Evolutionary conservation across 179 eudicot genomes (phyloP).

Genomic region (Silene vulgaris): DNA sequence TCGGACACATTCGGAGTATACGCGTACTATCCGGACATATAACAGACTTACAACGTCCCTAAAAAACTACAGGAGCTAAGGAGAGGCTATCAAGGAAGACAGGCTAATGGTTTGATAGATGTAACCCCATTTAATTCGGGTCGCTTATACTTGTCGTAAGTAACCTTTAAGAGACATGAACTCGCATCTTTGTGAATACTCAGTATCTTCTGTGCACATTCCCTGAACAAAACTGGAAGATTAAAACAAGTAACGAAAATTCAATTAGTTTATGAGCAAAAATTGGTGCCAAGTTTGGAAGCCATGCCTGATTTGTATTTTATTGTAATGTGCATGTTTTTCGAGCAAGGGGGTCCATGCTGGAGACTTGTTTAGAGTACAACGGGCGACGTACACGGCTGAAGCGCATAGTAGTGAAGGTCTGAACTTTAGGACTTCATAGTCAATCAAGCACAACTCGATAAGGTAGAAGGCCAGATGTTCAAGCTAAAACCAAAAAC

Average conservation of each 20-base stretch:
- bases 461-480: slow-evolving; percentile 88
- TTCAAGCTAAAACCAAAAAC: slow-evolving; percentile 50
- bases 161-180: slow-evolving; percentile 46
- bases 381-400: slow-evolving; percentile 78
- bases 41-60: background rate
- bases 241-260: background rate
- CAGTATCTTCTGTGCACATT: slow-evolving; percentile 67
- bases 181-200: slow-evolving; percentile 65
- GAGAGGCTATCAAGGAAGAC: slow-evolving; percentile 39
- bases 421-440: slow-evolving; percentile 69
- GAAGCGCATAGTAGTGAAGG: slow-evolving; percentile 86
- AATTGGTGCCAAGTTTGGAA: background rate
- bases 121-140: slow-evolving; percentile 49
- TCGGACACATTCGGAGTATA: too few species aligned
- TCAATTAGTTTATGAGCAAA: background rate
- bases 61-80: slow-evolving; percentile 4
- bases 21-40: too few species aligned
- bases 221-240: slow-evolving; percentile 36
- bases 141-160: slow-evolving; percentile 56
- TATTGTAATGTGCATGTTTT: slow-evolving; percentile 55
- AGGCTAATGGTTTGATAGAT: slow-evolving; percentile 46
- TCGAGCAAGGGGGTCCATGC: slow-evolving; percentile 68
- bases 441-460: slow-evolving; percentile 74
- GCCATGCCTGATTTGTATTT: slow-evolving; percentile 57
- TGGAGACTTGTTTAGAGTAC: slow-evolving; percentile 56